Evolutionary conservation across 441 rosid genomes (phyloP).

Genomic region (Erodium texanum): DNA sequence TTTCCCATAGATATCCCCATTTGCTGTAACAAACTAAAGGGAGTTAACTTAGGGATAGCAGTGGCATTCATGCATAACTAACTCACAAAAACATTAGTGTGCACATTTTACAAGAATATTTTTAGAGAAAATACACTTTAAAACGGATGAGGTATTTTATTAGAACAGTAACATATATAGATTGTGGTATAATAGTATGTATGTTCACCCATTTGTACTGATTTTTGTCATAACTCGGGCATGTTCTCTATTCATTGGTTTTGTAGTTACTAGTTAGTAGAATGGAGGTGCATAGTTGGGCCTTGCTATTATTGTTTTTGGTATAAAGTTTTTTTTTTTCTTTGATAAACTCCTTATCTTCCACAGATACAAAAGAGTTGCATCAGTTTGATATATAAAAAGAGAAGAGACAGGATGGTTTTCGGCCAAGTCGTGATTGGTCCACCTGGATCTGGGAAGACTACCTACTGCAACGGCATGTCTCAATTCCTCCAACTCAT

Average conservation of each 20-base stretch:
- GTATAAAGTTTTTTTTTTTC: neutral
- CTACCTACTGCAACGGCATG: slow-evolving; percentile 96
- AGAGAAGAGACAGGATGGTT: slow-evolving; percentile 36
- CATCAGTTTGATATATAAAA: neutral
- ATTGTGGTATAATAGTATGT: neutral
- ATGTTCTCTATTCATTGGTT: neutral
- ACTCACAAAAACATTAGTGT: neutral
- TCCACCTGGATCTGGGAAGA: slow-evolving; percentile 94
- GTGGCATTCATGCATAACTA: neutral
- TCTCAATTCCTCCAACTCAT: slow-evolving; percentile 83
- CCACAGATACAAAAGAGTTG: neutral
- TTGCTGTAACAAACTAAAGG: no score
- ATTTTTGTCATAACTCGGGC: neutral
- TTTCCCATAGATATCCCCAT: no score
- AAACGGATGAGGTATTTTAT: neutral
- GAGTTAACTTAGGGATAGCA: no score
- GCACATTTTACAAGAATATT: no score
- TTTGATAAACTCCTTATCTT: neutral
- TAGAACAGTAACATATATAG: neutral
- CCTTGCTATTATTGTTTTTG: neutral
- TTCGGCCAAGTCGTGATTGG: slow-evolving; percentile 93
- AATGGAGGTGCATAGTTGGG: neutral
- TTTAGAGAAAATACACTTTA: neutral
- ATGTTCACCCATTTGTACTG: neutral
- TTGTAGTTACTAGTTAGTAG: neutral